phyloP scores from a whole-genome alignment of 2,329 filamentous ascomycete species.

The Parastagonospora avenae region DNA sequence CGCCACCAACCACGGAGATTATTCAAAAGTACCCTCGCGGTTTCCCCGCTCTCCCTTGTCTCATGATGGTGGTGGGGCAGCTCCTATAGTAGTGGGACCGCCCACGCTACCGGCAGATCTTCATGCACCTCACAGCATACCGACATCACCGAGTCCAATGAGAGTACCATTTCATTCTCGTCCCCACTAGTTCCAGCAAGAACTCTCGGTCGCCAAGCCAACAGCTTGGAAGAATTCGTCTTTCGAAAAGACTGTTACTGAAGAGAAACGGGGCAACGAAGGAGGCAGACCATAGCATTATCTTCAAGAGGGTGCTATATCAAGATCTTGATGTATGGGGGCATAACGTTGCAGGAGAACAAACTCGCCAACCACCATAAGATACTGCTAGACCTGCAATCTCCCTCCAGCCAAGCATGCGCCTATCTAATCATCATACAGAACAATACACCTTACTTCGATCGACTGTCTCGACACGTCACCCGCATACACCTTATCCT shows the following conservation, averaged over 20 bases:
- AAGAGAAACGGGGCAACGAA: too few species aligned
- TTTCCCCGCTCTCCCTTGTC: slow-evolving; percentile 23
- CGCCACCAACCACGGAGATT: slow-evolving; percentile 2
- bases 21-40: slow-evolving; percentile 10
- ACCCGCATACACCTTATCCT: slow-evolving; percentile 20
- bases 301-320: too few species aligned
- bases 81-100: slow-evolving; percentile 23
- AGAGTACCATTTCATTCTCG: background rate
- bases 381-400: too few species aligned
- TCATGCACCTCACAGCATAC: background rate
- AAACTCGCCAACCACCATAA: too few species aligned
- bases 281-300: too few species aligned
- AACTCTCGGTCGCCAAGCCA: background rate
- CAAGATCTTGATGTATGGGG: too few species aligned
- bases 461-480: slow-evolving; percentile 25
- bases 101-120: slow-evolving; percentile 16
- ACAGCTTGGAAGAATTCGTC: too few species aligned
- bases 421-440: slow-evolving; percentile 13
- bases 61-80: slow-evolving; percentile 10
- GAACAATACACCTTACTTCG: slow-evolving; percentile 31
- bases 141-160: background rate
- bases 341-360: too few species aligned
- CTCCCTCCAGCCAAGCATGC: too few species aligned
- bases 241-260: too few species aligned
- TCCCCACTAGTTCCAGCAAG: background rate